Percentiles rank a stretch among this genome's conserved stretches.
phyloP scores from a whole-genome alignment of 2,329 filamentous ascomycete genomes.

The Graphilbum ipis-grandicollis region DNA sequence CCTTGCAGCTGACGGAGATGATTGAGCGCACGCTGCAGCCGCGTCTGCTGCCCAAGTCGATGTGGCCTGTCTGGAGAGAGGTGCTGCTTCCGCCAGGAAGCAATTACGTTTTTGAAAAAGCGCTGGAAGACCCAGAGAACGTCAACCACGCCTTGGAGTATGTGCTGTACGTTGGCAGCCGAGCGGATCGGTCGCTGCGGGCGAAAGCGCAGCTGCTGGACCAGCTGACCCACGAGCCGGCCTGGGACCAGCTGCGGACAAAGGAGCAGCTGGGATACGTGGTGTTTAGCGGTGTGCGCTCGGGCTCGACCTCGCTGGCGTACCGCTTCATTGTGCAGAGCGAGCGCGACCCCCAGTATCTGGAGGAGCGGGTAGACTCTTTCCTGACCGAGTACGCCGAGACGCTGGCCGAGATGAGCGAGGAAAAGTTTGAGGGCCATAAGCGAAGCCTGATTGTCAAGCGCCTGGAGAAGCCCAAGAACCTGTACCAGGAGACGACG shows the following conservation, averaged over 20 bases:
- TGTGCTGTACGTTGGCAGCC: conserved; percentile 52
- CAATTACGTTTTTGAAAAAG: conserved; percentile 70
- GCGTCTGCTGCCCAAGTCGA: conserved; percentile 51
- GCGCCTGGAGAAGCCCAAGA: conserved; percentile 81
- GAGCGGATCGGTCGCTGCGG: conserved; percentile 49
- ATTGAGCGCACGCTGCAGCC: conserved; percentile 65
- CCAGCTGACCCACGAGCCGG: conserved; percentile 83
- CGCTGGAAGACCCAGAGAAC: conserved; percentile 71
- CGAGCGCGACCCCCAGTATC: conserved; percentile 65
- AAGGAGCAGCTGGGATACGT: conserved; percentile 97
- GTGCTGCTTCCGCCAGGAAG: conserved; percentile 62
- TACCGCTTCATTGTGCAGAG: conserved; percentile 89
- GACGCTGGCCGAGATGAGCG: conserved; percentile 56
- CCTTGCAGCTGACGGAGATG: conserved; percentile 66
- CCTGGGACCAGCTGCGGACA: conserved; percentile 85
- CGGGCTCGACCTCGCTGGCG: conserved; percentile 60
- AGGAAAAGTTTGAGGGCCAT: conserved; percentile 75
- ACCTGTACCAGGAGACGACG: conserved; percentile 66
- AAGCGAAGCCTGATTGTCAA: conserved; percentile 81
- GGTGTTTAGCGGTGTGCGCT: conserved; percentile 65
- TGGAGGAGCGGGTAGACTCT: conserved; percentile 73
- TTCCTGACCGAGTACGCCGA: conserved; percentile 56
- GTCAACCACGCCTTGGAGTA: conserved; percentile 79
- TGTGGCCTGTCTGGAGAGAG: conserved; percentile 66
- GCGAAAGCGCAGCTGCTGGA: conserved; percentile 68